phyloP scores from a whole-genome alignment of 805 yeast species.

The Candida peoriensis region DNA sequence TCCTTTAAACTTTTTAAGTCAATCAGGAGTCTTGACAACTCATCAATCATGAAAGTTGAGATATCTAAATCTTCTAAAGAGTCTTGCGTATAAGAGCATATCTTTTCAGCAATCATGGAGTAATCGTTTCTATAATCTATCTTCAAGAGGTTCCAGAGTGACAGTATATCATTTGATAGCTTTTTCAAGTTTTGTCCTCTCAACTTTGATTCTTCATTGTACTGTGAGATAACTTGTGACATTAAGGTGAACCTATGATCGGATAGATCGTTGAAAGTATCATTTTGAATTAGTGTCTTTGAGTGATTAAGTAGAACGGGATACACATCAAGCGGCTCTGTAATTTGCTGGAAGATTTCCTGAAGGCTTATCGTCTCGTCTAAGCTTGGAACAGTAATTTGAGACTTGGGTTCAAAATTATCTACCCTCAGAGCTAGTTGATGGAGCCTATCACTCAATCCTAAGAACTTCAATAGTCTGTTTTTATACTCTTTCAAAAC shows the following conservation, averaged over 20 bases:
- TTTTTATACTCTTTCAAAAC: conserved; percentile 29
- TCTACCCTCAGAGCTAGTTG: conserved; percentile 8
- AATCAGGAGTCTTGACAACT: conserved; percentile 8
- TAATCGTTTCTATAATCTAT: conserved; percentile 17
- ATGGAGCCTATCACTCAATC: conserved; percentile 4
- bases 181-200: conserved; percentile 12
- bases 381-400: conserved; percentile 15
- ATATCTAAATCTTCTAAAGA: conserved; percentile 7
- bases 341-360: conserved; percentile 4
- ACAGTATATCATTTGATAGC: conserved; percentile 12
- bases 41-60: conserved; percentile 9
- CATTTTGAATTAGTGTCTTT: conserved; percentile 17
- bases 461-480: conserved; percentile 21
- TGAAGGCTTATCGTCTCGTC: conserved; percentile 6
- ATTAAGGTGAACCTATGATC: conserved; percentile 8
- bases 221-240: conserved; percentile 5
- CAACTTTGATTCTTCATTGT: conserved; percentile 16
- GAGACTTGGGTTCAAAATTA: conserved; percentile 3
- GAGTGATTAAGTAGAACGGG: conserved; percentile 16
- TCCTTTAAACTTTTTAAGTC: conserved; percentile 11
- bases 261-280: conserved; percentile 21
- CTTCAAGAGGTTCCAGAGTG: conserved; percentile 20
- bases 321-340: conserved; percentile 14
- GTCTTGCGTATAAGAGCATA: conserved; percentile 4
- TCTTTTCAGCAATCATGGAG: conserved; percentile 16